Percentiles rank a stretch among this genome's conserved stretches.
These are phyloP conservation scores for Pleurotus djamor DNA, from an alignment of 768 basidiomycete genomes.

Conservation along the genomic window DNA sequence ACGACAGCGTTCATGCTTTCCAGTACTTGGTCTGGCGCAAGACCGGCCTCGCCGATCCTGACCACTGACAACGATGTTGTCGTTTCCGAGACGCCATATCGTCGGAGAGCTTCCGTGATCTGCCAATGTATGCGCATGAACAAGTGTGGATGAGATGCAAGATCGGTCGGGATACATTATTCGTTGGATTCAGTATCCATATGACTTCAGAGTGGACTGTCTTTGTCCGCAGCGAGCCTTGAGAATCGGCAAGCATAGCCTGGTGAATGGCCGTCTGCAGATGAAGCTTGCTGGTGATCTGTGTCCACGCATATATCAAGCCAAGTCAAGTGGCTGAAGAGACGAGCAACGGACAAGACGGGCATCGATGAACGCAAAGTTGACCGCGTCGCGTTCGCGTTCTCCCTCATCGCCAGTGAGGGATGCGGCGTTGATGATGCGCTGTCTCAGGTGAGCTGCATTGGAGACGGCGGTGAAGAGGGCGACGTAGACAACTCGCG, in stretches of 20 bases:
- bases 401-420: conserved; percentile 61
- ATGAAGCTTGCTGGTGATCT: conserved; percentile 84
- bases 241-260: conserved; percentile 67
- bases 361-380: conserved; percentile 91
- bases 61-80: conserved; percentile 72
- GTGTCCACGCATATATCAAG: neutral
- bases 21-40: conserved; percentile 34
- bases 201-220: conserved; percentile 91
- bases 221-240: conserved; percentile 69
- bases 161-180: conserved; percentile 52
- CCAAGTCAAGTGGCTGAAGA: conserved; percentile 7
- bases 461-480: conserved; percentile 71
- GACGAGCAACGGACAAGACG: conserved; percentile 54
- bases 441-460: conserved; percentile 51
- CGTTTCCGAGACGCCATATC: conserved; percentile 78
- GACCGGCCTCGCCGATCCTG: conserved; percentile 46
- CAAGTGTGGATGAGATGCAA: neutral
- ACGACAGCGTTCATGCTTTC: conserved; percentile 57
- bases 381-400: conserved; percentile 69
- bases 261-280: conserved; percentile 84
- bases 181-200: conserved; percentile 83
- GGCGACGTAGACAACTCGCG: conserved; percentile 50
- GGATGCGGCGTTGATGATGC: conserved; percentile 71
- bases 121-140: conserved; percentile 22
- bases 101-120: conserved; percentile 87